Evolutionary conservation across 768 basidiomycete species (phyloP).

Genomic region (Neoboletus magnificus): DNA sequence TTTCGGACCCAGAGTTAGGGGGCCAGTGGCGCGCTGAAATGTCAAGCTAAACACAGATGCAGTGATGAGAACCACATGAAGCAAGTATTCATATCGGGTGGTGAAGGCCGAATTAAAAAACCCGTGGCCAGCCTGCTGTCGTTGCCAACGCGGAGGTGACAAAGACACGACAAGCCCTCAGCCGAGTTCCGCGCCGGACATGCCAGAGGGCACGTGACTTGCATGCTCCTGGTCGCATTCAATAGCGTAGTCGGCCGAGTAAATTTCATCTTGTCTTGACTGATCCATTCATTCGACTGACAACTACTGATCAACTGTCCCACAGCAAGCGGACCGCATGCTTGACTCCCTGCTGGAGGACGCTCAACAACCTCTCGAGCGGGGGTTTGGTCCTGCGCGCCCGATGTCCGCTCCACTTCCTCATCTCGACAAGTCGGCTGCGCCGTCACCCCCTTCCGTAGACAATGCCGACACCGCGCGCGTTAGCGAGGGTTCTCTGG

Average conservation of each 20-base stretch:
- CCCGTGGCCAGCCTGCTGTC: background rate
- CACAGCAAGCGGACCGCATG: background rate
- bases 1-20: background rate
- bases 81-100: background rate
- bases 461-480: conserved; percentile 6
- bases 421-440: conserved; percentile 5
- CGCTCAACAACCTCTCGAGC: background rate
- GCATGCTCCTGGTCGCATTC: background rate
- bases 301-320: background rate
- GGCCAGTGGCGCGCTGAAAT: background rate
- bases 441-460: background rate
- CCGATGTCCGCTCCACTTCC: conserved; percentile 10
- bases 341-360: background rate
- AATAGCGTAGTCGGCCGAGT: too few relatives aligned
- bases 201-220: conserved; percentile 10
- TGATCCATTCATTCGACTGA: background rate
- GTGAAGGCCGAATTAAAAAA: background rate
- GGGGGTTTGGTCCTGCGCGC: background rate
- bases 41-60: background rate
- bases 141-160: background rate
- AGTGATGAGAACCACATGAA: background rate
- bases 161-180: background rate
- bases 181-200: background rate
- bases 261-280: too few relatives aligned
- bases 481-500: background rate